Evolutionary conservation across 2,329 filamentous ascomycete species (phyloP), one percentile per base, ranked within the genome.

Genomic region (Penicillium sp.): DNA sequence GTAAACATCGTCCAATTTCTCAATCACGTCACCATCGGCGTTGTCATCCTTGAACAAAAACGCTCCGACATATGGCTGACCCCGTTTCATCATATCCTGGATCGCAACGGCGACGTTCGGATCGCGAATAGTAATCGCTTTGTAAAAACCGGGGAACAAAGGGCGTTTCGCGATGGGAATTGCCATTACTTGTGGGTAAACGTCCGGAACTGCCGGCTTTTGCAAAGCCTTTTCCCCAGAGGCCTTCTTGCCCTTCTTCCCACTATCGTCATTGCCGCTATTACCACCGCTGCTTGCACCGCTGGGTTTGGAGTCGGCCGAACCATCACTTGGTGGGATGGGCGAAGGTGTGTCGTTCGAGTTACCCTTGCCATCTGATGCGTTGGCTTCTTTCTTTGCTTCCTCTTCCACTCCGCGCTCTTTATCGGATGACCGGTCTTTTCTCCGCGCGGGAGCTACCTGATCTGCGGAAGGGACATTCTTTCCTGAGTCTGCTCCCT

Each of bases 11-110:
- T 92, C 89, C 29, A 89, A 81, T 63, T 88, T 92, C 63, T 93
- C 90, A 71, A 99, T 97, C 48, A 95, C 85, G 74, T 99, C 95
- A 70, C 91, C 90, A 72, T 97, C 94, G 61, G 90, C 89, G 61
- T 91, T 89, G 71, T 97, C 93, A 70, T 99, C 92, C 76, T 97
- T 97, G 80, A 97, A 92, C 69, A 99, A 76, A 77, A 99, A 99
- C 3, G 92, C 93, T 61, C 94, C 94, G 40, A 99, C 91, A 69
- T 99, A 99, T 25, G 93, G 95, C 75, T 99, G 95, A 0, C 94
- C 94, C 51, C 93, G 84, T 81, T 96, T 96, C 73, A 97, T 91
- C 83, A 96, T 94, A 72, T 99, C 95, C 57, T 92, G 89, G 64
- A 99, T 96, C 23, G 94, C 94, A 39, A 87, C 87, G 15, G 92